Conservation (phyloP, 495 filamentous ascomycete species). For the Hapsidospora chrysogenum region DNA sequence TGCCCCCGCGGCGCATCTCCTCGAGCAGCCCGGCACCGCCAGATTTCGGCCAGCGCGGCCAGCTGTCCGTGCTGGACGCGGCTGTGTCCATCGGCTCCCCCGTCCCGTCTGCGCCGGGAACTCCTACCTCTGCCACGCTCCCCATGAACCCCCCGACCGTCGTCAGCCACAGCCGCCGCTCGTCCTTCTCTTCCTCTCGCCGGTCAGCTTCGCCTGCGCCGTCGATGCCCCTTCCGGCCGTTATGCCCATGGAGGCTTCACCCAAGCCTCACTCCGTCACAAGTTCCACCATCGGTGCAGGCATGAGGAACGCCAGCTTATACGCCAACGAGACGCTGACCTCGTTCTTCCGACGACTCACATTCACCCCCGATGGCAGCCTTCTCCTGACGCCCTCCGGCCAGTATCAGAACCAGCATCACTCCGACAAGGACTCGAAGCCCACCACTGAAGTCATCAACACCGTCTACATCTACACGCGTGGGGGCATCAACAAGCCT, state of each 20-base stretch:
- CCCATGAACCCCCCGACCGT: conserved; percentile 93
- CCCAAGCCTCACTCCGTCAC: conserved; percentile 43
- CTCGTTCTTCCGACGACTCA: conserved; percentile 88
- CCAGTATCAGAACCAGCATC: conserved; percentile 74
- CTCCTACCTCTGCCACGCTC: conserved; percentile 71
- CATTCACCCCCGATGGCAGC: conserved; percentile 91
- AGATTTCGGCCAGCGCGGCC: conserved; percentile 44
- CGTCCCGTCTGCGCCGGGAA: conserved; percentile 79
- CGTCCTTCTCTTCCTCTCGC: conserved; percentile 90
- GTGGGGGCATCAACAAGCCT: conserved; percentile 91
- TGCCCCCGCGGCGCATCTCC: conserved; percentile 76
- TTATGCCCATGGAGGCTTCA: conserved; percentile 85
- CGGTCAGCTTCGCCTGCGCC: conserved; percentile 91
- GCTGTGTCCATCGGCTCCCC: conserved; percentile 50
- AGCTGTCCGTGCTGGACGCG: conserved; percentile 34
- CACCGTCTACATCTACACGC: conserved; percentile 95
- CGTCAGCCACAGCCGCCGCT: conserved; percentile 78
- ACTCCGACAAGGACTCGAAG: conserved; percentile 48
- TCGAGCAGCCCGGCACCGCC: conserved; percentile 87
- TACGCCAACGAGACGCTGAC: conserved; percentile 97
- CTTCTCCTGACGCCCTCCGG: conserved; percentile 91
- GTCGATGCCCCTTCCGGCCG: conserved; percentile 83
- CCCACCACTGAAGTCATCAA: conserved; percentile 76
- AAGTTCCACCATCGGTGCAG: conserved; percentile 33
- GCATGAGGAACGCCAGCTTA: conserved; percentile 68